These are phyloP conservation scores for Myxozyma vanderwaltii DNA, from an alignment of 805 yeast species.

Conservation along the genomic window DNA sequence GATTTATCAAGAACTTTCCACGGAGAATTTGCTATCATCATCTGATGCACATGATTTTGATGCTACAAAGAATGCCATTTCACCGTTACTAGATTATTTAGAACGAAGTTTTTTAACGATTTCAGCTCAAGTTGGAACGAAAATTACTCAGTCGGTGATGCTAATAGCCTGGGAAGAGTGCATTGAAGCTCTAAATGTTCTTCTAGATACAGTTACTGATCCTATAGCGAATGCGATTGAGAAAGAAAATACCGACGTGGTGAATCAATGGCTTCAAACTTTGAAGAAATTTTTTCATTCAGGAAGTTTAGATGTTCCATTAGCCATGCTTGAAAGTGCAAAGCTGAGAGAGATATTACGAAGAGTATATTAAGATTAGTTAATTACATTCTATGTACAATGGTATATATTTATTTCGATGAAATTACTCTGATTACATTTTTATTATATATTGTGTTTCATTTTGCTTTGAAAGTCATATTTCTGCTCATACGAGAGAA, in stretches of 20 bases:
- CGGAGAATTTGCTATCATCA: background rate
- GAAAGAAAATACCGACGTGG: slow-evolving; percentile 5
- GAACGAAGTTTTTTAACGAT: background rate
- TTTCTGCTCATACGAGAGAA: too few species aligned
- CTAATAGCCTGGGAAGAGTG: slow-evolving; percentile 8
- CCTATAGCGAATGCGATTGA: slow-evolving; percentile 1
- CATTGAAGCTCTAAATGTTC: background rate
- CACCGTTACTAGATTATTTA: slow-evolving; percentile 1
- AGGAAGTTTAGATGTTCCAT: slow-evolving; percentile 1
- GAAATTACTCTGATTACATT: too few species aligned
- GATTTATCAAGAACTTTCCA: background rate
- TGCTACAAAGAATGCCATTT: slow-evolving; percentile 4
- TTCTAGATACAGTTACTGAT: slow-evolving; percentile 8
- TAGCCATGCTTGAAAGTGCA: slow-evolving; percentile 13
- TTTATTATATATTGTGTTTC: too few species aligned
- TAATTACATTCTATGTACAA: too few species aligned
- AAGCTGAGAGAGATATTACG: slow-evolving; percentile 5
- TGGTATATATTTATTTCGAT: too few species aligned
- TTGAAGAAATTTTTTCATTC: slow-evolving; percentile 12
- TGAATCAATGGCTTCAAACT: slow-evolving; percentile 13
- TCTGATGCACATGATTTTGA: slow-evolving; percentile 1
- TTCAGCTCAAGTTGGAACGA: background rate
- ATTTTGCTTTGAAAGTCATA: too few species aligned
- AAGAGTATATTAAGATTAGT: background rate
- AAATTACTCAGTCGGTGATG: background rate